Evolutionary conservation across 2,329 filamentous ascomycete genomes (phyloP), one percentile per base, ranked within the genome.

Genomic region (Capronia epimyces): DNA sequence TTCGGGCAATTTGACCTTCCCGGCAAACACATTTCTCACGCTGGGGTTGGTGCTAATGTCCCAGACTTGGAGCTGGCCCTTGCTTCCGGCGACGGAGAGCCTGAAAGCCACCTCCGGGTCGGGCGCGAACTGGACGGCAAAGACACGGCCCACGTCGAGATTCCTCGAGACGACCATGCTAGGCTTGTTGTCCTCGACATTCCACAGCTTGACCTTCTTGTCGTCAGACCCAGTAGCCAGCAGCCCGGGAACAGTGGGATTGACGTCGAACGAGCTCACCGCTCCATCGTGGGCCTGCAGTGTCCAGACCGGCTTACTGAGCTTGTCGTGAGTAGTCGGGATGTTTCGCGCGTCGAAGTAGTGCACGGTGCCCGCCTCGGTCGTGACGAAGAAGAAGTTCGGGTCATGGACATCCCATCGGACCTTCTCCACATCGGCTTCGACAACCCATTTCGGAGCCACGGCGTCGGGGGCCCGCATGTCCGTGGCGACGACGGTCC

Each of bases 121-220:
- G 1, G 93, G 91, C 3, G 87, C 93, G 68, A 97, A 98, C 5
- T 79, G 80, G 1, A 90, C 86, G 9, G 88, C 88, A 70, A 98
- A 98, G 31, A 98, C 86, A 71, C 91, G 94, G 53, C 93, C 93
- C 15, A 98, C 87, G 48, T 94, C 93, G 40, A 97, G 75, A 68
- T 97, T 91, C 60, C 93, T 83, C 21, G 87, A 87, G 3, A 94
- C 87, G 1, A 98, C 89, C 81, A 98, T 87, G 54, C 83, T 87
- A 1, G 93, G 93, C 1, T 89, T 89, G 34, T 80, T 80, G 10
- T 84, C 70, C 61, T 85, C 80, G 50, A 96, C 82, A 70, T 95
- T 95, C 93, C 93, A 98, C 50, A 98, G 77, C 77, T 98, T 98
- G 62, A 97, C 89, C 4, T 86, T 87, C 75, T 89, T 91, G 75